Base-by-base conservation (phyloP, 2,329 filamentous ascomycete genomes). In the Verticillium tricorpus region DNA sequence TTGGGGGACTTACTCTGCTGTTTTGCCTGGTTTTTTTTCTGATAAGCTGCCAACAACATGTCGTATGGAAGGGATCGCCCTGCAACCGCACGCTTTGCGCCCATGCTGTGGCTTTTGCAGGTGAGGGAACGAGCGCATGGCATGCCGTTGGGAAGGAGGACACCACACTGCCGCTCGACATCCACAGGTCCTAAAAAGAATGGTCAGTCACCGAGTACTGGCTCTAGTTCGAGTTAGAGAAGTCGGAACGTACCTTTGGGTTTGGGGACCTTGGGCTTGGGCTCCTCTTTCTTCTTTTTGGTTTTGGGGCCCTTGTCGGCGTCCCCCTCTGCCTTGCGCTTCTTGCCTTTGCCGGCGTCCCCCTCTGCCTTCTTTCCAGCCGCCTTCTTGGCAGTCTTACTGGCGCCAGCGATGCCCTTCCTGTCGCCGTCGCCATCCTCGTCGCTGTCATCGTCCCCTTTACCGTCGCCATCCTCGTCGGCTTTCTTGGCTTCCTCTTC, bases 1-100 rank as follows among this genome's bases (percentile, higher is more conserved):
- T 69, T 68, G 8, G 12, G 5, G 11, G 2, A 84, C 89, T 78
- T 82, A 93, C 92, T 96, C 76, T 98, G 95, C 78, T 97, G 92
- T 72, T 97, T 96, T 25, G 95, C 95, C 75, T 98, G 95, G 70
- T 99, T 99, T 82, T 97, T 98, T 83, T 98, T 97, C 75, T 95
- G 91, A 71, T 95, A 95, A 8, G 90, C 89, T 15, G 90, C 88
- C 40, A 97, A 82, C 45, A 97, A 80, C 89, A 96, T 95, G 74
- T 97, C 93, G 71, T 97, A 97, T 1, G 93, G 93, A 63, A 96
- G 78, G 55, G 91, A 95, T 64, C 93, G 84, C 1, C 93, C 93
- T 5, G 92, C 90, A 3, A 97, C 93, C 1, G 90, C 90, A 68
- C 93, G 85, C 76, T 97, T 97, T 5, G 93, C 90, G 12, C 93